Percentiles rank a stretch among this genome's conserved stretches.
Conservation (phyloP, 495 filamentous ascomycete species). For the Viridothelium virens region DNA sequence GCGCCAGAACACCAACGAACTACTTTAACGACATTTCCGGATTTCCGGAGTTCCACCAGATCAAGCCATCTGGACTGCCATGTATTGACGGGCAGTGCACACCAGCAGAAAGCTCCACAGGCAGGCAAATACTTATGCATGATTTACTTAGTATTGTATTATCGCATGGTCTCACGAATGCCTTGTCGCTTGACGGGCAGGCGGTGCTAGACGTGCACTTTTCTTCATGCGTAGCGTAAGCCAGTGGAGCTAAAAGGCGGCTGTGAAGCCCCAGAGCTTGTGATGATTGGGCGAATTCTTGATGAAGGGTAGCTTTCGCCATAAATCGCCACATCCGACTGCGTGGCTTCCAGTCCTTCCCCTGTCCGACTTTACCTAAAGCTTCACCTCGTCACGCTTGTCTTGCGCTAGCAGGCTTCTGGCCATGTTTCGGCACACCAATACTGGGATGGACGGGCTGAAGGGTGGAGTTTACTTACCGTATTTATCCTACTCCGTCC, state of each 20-base stretch:
- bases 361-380: conserved; percentile 2
- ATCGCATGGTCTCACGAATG: neutral
- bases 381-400: neutral
- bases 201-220: neutral
- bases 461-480: conserved; percentile 1
- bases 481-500: neutral
- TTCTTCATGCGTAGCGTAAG: conserved; percentile 2
- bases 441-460: neutral
- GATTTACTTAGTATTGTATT: no score
- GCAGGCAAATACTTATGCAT: neutral
- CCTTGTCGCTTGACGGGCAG: neutral
- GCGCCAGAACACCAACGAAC: neutral
- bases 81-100: neutral
- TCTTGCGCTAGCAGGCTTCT: neutral
- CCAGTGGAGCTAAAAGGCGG: neutral
- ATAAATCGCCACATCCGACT: conserved; percentile 5
- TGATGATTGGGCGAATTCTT: neutral
- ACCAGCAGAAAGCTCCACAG: neutral
- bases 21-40: neutral
- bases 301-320: neutral
- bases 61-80: neutral
- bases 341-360: neutral
- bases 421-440: neutral
- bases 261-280: neutral
- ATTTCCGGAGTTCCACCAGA: neutral